These are phyloP conservation scores for Aspergillus coremiiformis DNA, from an alignment of 495 filamentous ascomycete genomes.

Conservation along the genomic window DNA sequence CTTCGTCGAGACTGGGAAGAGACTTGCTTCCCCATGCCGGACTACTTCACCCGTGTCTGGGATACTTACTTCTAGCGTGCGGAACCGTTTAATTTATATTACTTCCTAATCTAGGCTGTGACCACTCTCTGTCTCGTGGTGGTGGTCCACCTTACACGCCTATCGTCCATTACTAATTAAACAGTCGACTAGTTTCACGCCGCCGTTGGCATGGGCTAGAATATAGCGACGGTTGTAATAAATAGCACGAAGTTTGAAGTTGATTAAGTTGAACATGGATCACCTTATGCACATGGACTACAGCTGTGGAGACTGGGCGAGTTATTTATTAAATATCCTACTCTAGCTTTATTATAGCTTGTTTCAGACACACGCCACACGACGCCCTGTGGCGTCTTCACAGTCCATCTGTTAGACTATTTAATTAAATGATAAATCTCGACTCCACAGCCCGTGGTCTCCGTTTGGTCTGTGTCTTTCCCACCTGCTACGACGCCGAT, in stretches of 20 bases:
- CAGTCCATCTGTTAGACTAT: constrained; percentile 6
- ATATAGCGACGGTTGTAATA: constrained; percentile 35
- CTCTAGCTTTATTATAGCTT: no score
- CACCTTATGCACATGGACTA: not conserved
- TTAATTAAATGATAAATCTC: no score
- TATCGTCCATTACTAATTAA: no score
- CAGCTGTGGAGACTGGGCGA: not conserved
- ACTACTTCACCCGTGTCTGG: constrained; percentile 62
- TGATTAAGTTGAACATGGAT: constrained; percentile 24
- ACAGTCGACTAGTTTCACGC: constrained; percentile 84
- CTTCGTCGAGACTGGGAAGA: constrained; percentile 62
- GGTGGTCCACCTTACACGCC: no score
- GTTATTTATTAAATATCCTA: no score
- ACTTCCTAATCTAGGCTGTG: constrained; percentile 72
- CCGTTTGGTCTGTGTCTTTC: constrained; percentile 18
- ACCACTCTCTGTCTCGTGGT: constrained; percentile 74
- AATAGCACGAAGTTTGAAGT: constrained; percentile 33
- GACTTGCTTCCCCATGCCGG: constrained; percentile 66
- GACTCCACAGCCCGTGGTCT: constrained; percentile 10
- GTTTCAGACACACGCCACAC: not conserved
- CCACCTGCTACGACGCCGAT: constrained; percentile 8
- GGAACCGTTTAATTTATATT: constrained; percentile 77
- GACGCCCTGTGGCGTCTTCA: not conserved
- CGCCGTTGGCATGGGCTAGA: constrained; percentile 59
- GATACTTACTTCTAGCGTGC: constrained; percentile 69